Percentiles rank a stretch among this genome's conserved stretches.
These are phyloP conservation scores for Talaromyces liani DNA, from an alignment of 495 filamentous ascomycete genomes.

Conservation along the genomic window DNA sequence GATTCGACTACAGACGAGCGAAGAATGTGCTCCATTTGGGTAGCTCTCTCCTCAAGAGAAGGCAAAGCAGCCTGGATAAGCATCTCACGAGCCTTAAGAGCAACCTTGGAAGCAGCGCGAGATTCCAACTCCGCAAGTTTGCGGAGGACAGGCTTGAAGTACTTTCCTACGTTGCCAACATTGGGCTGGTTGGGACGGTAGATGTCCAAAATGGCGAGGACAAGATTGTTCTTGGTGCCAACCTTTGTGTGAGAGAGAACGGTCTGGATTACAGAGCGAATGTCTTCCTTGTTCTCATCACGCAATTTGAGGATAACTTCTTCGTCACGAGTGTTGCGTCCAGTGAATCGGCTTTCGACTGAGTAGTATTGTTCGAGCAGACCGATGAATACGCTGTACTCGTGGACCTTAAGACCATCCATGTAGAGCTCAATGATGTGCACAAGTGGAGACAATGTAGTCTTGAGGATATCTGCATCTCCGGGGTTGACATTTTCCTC, in stretches of 20 bases:
- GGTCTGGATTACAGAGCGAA: conserved; percentile 69
- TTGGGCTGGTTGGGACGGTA: conserved; percentile 93
- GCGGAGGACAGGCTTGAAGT: conserved; percentile 75
- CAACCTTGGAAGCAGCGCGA: conserved; percentile 85
- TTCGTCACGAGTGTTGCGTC: conserved; percentile 78
- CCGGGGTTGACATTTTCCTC: conserved; percentile 70
- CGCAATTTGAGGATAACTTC: conserved; percentile 90
- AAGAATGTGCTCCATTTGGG: conserved; percentile 98
- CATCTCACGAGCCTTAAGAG: conserved; percentile 92
- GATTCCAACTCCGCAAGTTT: conserved; percentile 89
- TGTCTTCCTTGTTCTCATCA: conserved; percentile 93
- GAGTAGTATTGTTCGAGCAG: conserved; percentile 73
- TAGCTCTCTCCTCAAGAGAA: conserved; percentile 86
- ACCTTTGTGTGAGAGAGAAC: conserved; percentile 92
- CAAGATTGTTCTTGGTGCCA: conserved; percentile 87
- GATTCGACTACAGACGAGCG: conserved; percentile 96
- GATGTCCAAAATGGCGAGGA: conserved; percentile 85
- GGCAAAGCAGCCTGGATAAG: conserved; percentile 95
- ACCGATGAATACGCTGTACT: conserved; percentile 72
- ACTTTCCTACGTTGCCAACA: conserved; percentile 76
- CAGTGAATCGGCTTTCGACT: conserved; percentile 81
- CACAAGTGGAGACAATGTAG: conserved; percentile 67
- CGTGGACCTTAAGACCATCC: conserved; percentile 86
- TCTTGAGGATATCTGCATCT: conserved; percentile 64
- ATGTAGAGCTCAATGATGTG: conserved; percentile 75